Conservation (phyloP, 768 basidiomycete species). For the Brasilioporus rufonigricans region DNA sequence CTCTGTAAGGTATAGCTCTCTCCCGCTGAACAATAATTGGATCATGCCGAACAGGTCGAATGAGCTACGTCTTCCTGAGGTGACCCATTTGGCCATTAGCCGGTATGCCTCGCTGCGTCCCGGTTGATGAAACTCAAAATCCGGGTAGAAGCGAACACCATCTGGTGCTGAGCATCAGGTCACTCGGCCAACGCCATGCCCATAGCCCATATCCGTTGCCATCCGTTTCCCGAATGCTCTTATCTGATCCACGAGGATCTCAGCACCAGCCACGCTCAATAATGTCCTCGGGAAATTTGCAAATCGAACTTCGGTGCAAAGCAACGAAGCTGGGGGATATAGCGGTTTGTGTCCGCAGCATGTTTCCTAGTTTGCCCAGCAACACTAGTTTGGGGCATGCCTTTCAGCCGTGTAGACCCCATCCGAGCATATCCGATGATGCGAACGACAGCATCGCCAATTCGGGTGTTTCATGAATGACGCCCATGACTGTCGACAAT, state of each 20-base stretch:
- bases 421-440: slow-evolving; percentile 27
- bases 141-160: slow-evolving; percentile 41
- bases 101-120: slow-evolving; percentile 46
- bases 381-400: slow-evolving; percentile 37
- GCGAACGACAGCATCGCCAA: slow-evolving; percentile 9
- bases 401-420: slow-evolving; percentile 20
- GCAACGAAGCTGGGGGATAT: slow-evolving; percentile 51
- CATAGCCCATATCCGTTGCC: slow-evolving; percentile 33
- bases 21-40: slow-evolving; percentile 6
- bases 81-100: slow-evolving; percentile 45
- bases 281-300: slow-evolving; percentile 35
- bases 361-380: slow-evolving; percentile 38
- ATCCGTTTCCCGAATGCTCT: slow-evolving; percentile 23
- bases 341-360: slow-evolving; percentile 45
- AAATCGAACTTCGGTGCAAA: slow-evolving; percentile 34
- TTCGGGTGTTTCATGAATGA: slow-evolving; percentile 7
- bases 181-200: slow-evolving; percentile 19
- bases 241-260: slow-evolving; percentile 38
- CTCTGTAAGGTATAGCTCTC: slow-evolving; percentile 8
- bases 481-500: slow-evolving; percentile 14
- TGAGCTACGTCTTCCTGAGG: slow-evolving; percentile 27
- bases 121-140: slow-evolving; percentile 51
- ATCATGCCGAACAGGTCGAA: slow-evolving; percentile 18
- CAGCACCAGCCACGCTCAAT: slow-evolving; percentile 30
- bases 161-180: slow-evolving; percentile 29